Base-by-base conservation (phyloP, 1,139 yeast species). In the Dujonia santamariae region DNA sequence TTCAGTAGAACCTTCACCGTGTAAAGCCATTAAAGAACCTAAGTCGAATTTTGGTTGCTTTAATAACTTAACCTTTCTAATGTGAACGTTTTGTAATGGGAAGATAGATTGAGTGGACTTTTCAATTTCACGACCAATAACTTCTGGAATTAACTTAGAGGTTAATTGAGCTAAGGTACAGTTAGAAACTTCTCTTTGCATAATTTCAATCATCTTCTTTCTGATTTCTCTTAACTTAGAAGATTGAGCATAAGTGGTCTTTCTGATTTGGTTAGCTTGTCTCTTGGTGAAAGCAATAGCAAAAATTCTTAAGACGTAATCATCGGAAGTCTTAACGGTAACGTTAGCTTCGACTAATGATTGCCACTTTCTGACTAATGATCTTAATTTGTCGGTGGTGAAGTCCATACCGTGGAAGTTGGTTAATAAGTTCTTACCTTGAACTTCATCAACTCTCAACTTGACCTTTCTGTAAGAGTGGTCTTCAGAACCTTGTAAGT, bases 241-340 rank as follows among this genome's bases (percentile, higher is more conserved):
- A 38, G 72, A 56, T 60, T 68, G 72, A 54, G 75, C 75, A 56
- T 68, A 68, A 41, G 75, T 66, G 43, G 75, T 68, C 64, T 67
- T 68, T 59, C 62, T 68, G 48, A 68, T 66, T 56, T 68, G 75
- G 63, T 68, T 68, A 48, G 67, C 64, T 59, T 68, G 75, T 67
- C 73, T 68, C 61, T 67, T 67, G 59, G 75, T 69, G 69, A 68
- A 67, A 44, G 75, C 75, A 61, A 69, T 68, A 48, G 74, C 73
- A 48, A 69, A 69, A 42, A 69, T 62, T 59, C 75, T 65, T 54
- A 68, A 62, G 44, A 67, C 67, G 61, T 69, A 66, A 52, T 69
- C 75, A 53, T 69, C 75, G 41, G 75, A 51, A 46, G 75, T 69
- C 61, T 68, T 69, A 48, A 68, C 75, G 45, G 75, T 69, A 43